phyloP scores from a whole-genome alignment of 2,329 filamentous ascomycete genomes.

The Colletotrichum eleusines region DNA sequence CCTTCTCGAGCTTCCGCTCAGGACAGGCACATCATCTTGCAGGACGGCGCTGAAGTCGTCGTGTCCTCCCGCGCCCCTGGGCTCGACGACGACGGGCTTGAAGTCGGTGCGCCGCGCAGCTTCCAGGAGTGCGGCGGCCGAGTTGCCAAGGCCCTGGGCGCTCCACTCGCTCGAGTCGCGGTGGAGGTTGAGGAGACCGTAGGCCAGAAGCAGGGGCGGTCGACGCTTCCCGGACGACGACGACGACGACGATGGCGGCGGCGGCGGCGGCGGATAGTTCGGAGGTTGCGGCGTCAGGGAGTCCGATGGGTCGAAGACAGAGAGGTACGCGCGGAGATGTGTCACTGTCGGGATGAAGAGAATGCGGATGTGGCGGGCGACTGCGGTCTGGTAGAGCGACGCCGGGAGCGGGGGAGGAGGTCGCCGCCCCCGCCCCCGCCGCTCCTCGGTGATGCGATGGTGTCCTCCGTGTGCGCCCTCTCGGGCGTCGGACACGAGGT shows the following conservation, averaged over 20 bases:
- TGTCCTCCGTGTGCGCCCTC: conserved; percentile 15
- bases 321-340: conserved; percentile 81
- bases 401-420: conserved; percentile 63
- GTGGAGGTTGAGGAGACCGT: conserved; percentile 75
- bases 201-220: conserved; percentile 67
- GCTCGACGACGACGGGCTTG: conserved; percentile 62
- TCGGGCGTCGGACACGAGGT: conserved; percentile 63
- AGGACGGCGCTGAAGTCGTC: conserved; percentile 55
- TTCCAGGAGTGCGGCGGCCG: conserved; percentile 73
- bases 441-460: background rate
- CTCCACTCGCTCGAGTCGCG: conserved; percentile 79
- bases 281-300: conserved; percentile 56
- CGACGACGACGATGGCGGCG: conserved; percentile 11
- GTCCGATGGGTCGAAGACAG: conserved; percentile 61
- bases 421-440: background rate
- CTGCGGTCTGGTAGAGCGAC: conserved; percentile 76
- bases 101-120: conserved; percentile 62
- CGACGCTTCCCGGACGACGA: conserved; percentile 16
- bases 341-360: conserved; percentile 81
- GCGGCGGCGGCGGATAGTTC: conserved; percentile 39
- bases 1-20: conserved; percentile 67
- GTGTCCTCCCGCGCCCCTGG: conserved; percentile 47
- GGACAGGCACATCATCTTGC: conserved; percentile 68
- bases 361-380: conserved; percentile 76
- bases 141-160: conserved; percentile 76